A percentile compares a stretch with the other conserved stretches of the same genome.
These are phyloP conservation scores for Lachnellula cervina DNA, from an alignment of 2,329 filamentous ascomycete genomes.

Conservation along the genomic window DNA sequence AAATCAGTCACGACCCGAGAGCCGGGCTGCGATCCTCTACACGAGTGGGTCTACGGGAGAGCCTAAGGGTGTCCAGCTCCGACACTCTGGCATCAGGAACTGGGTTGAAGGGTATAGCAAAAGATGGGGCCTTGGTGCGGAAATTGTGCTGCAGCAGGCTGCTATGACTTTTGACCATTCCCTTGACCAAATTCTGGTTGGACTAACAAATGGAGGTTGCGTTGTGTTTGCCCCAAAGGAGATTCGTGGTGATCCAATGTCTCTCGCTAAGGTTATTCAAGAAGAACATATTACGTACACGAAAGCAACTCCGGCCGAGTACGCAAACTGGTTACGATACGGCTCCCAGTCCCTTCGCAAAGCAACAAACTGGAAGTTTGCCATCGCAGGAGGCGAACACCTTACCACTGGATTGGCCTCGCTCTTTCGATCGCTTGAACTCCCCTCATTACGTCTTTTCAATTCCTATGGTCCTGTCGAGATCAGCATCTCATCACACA, in stretches of 20 bases:
- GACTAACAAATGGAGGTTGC: conserved; percentile 8
- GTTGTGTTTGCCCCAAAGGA: conserved; percentile 4
- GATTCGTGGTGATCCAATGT: conserved; percentile 3
- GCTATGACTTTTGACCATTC: conserved; percentile 13
- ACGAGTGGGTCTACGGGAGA: conserved; percentile 12
- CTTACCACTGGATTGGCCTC: not conserved
- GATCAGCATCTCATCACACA: not conserved
- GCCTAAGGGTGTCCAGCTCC: conserved; percentile 19
- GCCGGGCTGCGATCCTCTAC: conserved; percentile 3
- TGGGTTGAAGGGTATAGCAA: conserved; percentile 9
- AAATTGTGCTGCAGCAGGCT: conserved; percentile 13
- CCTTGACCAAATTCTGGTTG: conserved; percentile 4
- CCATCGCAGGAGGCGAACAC: conserved; percentile 22
- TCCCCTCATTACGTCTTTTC: not conserved
- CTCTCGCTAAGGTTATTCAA: conserved; percentile 5
- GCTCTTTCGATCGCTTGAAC: not conserved
- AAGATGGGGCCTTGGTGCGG: not conserved
- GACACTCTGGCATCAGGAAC: conserved; percentile 12
- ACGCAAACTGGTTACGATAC: conserved; percentile 4
- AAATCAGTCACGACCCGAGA: not conserved
- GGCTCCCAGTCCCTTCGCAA: not conserved
- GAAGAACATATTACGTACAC: conserved; percentile 8
- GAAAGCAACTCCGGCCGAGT: conserved; percentile 12
- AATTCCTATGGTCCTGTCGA: conserved; percentile 1
- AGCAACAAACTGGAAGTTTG: conserved; percentile 11